Conservation (phyloP, 345 rosid species). For the Excoecaria cochinchinensis region DNA sequence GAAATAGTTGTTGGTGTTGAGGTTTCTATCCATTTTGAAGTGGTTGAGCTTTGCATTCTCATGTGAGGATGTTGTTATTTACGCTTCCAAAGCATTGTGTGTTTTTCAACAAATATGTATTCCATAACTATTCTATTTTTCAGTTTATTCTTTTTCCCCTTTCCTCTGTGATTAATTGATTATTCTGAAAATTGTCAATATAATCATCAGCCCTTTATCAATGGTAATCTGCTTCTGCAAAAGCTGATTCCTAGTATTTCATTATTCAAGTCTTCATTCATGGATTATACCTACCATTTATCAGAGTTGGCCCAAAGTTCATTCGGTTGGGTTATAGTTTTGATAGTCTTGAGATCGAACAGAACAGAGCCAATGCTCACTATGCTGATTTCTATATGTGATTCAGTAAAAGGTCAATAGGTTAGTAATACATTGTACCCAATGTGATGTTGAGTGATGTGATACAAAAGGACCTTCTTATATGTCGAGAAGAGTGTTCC, state of each 20-base stretch:
- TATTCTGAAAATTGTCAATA: slow-evolving; percentile 20
- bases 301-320: too few species aligned
- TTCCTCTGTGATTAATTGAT: background rate
- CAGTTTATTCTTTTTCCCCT: slow-evolving; percentile 17
- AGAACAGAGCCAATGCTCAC: too few species aligned
- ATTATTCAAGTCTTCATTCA: too few species aligned
- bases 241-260: background rate
- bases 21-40: slow-evolving; percentile 30
- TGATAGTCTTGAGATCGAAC: too few species aligned
- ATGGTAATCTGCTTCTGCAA: background rate
- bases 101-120: slow-evolving; percentile 22
- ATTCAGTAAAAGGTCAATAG: too few species aligned
- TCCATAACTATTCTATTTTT: slow-evolving; percentile 22
- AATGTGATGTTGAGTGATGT: too few species aligned
- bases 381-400: too few species aligned
- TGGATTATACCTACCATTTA: too few species aligned
- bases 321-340: too few species aligned
- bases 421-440: too few species aligned
- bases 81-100: slow-evolving; percentile 36
- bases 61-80: slow-evolving; percentile 18
- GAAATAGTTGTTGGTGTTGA: slow-evolving; percentile 20
- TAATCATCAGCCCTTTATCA: background rate
- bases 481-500: too few species aligned
- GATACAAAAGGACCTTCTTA: too few species aligned
- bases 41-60: slow-evolving; percentile 23